phyloP scores from a whole-genome alignment of 345 rosid genomes.

The Eucalyptus camaldulensis region DNA sequence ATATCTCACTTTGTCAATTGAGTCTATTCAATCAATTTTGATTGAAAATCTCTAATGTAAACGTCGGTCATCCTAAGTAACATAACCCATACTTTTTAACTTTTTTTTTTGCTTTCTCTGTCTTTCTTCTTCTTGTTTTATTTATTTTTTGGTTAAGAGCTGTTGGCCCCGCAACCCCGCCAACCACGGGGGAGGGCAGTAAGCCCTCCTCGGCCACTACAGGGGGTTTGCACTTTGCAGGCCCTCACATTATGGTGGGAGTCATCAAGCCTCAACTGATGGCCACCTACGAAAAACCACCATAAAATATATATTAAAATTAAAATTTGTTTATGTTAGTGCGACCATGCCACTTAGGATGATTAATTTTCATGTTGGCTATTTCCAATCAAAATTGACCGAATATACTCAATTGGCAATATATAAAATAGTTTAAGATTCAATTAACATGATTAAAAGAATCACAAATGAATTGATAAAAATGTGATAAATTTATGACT shows the following conservation, averaged over 20 bases:
- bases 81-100: fast-evolving
- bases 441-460: fast-evolving
- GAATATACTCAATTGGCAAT: too few relatives aligned
- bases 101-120: too few relatives aligned
- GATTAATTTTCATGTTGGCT: fast-evolving
- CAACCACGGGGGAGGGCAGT: too few relatives aligned
- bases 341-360: fast-evolving
- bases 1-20: too few relatives aligned
- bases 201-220: not conserved
- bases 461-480: fast-evolving
- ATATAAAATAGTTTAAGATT: too few relatives aligned
- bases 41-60: fast-evolving
- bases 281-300: not conserved
- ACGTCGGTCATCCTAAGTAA: fast-evolving
- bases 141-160: too few relatives aligned
- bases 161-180: not conserved
- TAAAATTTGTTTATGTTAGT: not conserved
- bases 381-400: fast-evolving
- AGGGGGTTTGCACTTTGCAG: too few relatives aligned
- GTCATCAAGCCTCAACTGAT: not conserved
- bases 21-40: too few relatives aligned
- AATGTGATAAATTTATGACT: fast-evolving
- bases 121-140: not conserved
- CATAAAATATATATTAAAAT: fast-evolving
- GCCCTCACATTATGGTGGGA: not conserved